Evolutionary conservation across 2,329 filamentous ascomycete species (phyloP).

Genomic region (Pseudocercospora ulei): DNA sequence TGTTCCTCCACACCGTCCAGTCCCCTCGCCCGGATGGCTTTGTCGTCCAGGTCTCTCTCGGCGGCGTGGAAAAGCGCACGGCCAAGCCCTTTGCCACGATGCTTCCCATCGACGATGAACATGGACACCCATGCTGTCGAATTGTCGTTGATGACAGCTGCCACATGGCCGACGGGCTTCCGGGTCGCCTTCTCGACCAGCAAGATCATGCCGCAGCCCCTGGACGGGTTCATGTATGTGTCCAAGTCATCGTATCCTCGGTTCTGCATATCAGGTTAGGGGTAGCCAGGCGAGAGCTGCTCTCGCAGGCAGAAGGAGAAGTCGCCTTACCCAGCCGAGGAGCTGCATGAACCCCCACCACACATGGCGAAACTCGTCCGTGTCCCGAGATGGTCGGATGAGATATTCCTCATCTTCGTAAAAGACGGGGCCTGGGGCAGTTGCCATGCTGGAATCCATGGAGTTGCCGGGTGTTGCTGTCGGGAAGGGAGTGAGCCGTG

Average conservation of each 20-base stretch:
- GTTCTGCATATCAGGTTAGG: conserved; percentile 26
- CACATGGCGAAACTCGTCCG: conserved; percentile 21
- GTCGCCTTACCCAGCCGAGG: conserved; percentile 33
- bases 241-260: conserved; percentile 31
- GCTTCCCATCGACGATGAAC: conserved; percentile 32
- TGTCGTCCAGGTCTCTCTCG: conserved; percentile 24
- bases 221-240: conserved; percentile 30
- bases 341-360: conserved; percentile 35
- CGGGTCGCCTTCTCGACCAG: conserved; percentile 24
- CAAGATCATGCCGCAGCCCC: conserved; percentile 31
- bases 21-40: conserved; percentile 27
- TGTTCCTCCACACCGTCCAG: conserved; percentile 36
- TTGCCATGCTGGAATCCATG: no score
- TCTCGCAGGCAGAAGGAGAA: conserved; percentile 9
- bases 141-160: conserved; percentile 33
- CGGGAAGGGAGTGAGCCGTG: no score
- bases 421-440: conserved; percentile 7
- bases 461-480: no score
- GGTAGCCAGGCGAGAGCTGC: conserved; percentile 1
- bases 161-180: conserved; percentile 31
- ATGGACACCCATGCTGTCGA: conserved; percentile 36
- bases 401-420: conserved; percentile 18
- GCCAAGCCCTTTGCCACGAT: conserved; percentile 33
- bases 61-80: conserved; percentile 30
- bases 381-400: conserved; percentile 18